Evolutionary conservation across 2,329 filamentous ascomycete species (phyloP), one percentile per base, ranked within the genome.

Genomic region (Sporothrix brunneoviolacea): DNA sequence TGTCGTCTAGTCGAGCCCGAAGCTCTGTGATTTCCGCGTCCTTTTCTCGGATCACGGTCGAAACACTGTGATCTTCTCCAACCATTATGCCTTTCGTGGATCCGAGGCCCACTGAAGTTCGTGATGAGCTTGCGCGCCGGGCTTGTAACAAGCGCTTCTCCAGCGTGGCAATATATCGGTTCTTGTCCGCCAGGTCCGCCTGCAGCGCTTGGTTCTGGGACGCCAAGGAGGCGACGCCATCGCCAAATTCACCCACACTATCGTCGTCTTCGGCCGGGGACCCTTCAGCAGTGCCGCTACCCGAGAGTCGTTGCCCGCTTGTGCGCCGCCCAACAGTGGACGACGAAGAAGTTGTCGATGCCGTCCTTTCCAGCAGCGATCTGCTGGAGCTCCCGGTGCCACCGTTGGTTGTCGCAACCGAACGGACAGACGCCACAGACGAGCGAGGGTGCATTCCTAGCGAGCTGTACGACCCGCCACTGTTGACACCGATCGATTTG

Each of bases 131-230:
- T 1, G 90, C 89, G 42, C 91, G 79, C 36, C 93, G 79, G 33
- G 93, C 93, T 63, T 98, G 93, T 30, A 97, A 74, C 2, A 98
- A 73, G 22, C 93, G 82, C 68, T 94, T 94, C 70, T 98, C 93
- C 12, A 98, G 70, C 0, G 93, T 97, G 24, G 86, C 79, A 59
- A 97, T 97, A 66, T 98, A 98, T 28, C 93, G 86, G 60, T 93
- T 97, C 72, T 95, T 96, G 69, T 98, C 93, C n/a, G 80, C 81
- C 41, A 98, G 77, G 65, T 98, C 93, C n/a, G 90, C 82, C 65
- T 95, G 93, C 42, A 98, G 71, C n/a, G 94, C 87, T 44, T 84
- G 82, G 59, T 96, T 90, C 63, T 96, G 93, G n/a, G 88, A 80
- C 38, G 84, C 73, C 43, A 94, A 69, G 21, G 86, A 88, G 8